Conservation (phyloP, 352 stramenopile species). For the Globisporangium cystogenes region DNA sequence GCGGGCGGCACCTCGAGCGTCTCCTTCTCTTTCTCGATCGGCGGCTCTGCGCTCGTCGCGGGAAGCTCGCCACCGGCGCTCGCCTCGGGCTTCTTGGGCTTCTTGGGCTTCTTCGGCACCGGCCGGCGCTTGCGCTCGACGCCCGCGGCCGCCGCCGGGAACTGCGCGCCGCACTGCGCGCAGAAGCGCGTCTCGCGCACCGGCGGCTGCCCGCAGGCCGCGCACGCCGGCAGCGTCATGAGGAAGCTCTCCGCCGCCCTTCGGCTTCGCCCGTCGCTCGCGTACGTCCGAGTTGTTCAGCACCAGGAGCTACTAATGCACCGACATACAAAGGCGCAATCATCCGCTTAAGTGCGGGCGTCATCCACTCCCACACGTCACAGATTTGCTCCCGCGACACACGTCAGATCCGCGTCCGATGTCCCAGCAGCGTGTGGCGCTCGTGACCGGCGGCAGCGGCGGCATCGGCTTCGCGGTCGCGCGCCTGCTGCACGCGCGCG, state of each 20-base stretch:
- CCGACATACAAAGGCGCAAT: no score
- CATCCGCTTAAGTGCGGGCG: no score
- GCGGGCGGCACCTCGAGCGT: slow-evolving; percentile 39
- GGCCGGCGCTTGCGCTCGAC: slow-evolving; percentile 2
- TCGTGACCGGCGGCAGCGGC: slow-evolving; percentile 76
- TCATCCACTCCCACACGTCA: no score
- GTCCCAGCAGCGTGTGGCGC: no score
- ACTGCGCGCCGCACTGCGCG: slow-evolving; percentile 39
- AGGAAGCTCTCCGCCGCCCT: no score
- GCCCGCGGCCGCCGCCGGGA: slow-evolving; percentile 9
- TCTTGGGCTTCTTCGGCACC: slow-evolving; percentile 7
- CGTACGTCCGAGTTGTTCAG: no score
- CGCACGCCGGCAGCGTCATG: slow-evolving; percentile 29
- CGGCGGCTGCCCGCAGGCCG: slow-evolving; percentile 28
- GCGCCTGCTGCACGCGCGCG: slow-evolving; percentile 46
- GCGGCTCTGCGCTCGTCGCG: no score
- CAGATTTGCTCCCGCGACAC: no score
- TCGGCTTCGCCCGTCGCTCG: no score
- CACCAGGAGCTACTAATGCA: no score
- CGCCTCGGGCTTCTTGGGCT: slow-evolving; percentile 14
- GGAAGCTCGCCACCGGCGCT: no score
- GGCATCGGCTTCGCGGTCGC: slow-evolving; percentile 78
- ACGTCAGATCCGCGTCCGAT: no score
- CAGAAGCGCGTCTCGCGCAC: slow-evolving; percentile 36
- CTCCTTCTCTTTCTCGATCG: slow-evolving; percentile 9